Conservation (phyloP, 1,284 basidiomycete species). For the Gymnopus androsaceus region DNA sequence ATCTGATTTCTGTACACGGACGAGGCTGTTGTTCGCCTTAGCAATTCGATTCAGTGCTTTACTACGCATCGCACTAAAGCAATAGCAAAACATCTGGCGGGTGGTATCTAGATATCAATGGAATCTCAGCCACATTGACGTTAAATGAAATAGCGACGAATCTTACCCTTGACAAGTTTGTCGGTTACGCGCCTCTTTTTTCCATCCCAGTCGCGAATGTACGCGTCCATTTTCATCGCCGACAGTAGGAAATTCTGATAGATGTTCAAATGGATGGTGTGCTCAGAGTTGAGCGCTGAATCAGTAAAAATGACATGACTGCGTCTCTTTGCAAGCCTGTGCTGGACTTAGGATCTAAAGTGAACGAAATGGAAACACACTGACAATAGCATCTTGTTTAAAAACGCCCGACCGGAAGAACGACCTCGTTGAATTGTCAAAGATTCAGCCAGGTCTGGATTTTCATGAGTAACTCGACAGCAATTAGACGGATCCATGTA, state of each 20-base stretch:
- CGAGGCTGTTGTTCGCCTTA: conserved; percentile 36
- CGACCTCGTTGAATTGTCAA: conserved; percentile 67
- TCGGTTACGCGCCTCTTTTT: conserved; percentile 41
- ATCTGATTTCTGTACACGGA: conserved; percentile 48
- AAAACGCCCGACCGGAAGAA: conserved; percentile 57
- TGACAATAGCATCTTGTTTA: conserved; percentile 71
- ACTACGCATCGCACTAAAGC: conserved; percentile 52
- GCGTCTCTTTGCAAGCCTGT: conserved; percentile 66
- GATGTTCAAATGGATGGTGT: conserved; percentile 76
- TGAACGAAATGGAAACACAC: conserved; percentile 24
- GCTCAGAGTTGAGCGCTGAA: conserved; percentile 64
- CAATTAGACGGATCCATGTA: conserved; percentile 13
- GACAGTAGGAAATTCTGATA: conserved; percentile 86
- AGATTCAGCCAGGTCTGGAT: conserved; percentile 57
- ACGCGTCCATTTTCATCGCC: conserved; percentile 88
- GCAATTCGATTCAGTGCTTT: conserved; percentile 49
- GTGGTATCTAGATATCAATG: conserved; percentile 49
- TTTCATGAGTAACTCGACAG: neutral
- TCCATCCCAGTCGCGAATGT: conserved; percentile 66
- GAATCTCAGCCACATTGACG: neutral
- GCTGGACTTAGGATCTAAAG: neutral
- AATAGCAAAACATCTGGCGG: conserved; percentile 57
- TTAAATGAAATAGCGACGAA: neutral
- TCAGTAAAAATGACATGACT: conserved; percentile 81
- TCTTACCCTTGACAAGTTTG: conserved; percentile 54